A percentile compares a stretch with the other conserved stretches of the same genome.
Evolutionary conservation across 2,329 filamentous ascomycete genomes (phyloP).

Genomic region (Fusarium vanettenii): DNA sequence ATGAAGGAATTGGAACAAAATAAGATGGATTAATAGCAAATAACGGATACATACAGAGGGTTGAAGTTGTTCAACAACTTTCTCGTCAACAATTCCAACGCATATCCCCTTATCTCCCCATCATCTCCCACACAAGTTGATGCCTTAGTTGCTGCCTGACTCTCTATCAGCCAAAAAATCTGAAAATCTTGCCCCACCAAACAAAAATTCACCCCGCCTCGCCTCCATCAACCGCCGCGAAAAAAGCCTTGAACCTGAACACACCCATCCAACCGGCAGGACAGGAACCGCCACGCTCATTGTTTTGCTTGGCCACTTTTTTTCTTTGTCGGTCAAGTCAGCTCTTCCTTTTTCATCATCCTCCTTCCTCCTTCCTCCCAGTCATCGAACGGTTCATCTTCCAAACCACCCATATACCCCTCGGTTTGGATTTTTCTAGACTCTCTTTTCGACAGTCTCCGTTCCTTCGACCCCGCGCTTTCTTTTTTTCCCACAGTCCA

Average conservation of each 20-base stretch:
- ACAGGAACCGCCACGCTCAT: conserved; percentile 45
- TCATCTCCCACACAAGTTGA: conserved; percentile 21
- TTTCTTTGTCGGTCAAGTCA: conserved; percentile 34
- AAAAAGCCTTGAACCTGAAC: conserved; percentile 30
- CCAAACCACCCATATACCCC: conserved; percentile 34
- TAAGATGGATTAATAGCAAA: not conserved
- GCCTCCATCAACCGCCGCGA: conserved; percentile 45
- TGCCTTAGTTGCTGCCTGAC: conserved; percentile 54
- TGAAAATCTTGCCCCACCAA: conserved; percentile 52
- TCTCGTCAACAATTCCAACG: not conserved
- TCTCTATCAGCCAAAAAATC: conserved; percentile 49
- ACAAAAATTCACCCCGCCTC: conserved; percentile 56
- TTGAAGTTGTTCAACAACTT: not conserved
- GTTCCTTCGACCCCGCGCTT: conserved; percentile 43
- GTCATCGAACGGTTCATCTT: conserved; percentile 39
- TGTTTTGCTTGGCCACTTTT: conserved; percentile 41
- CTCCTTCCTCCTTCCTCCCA: conserved; percentile 18
- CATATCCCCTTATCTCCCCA: not conserved
- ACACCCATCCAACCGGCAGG: conserved; percentile 32
- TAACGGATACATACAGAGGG: not conserved
- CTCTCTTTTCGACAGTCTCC: conserved; percentile 39
- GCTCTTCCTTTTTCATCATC: conserved; percentile 30
- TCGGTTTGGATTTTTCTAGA: conserved; percentile 41
- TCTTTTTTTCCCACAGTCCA: conserved; percentile 22
- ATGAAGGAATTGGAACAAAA: not conserved